phyloP scores from a whole-genome alignment of 2,329 filamentous ascomycete species.

The Alternaria hordeiaustralica region DNA sequence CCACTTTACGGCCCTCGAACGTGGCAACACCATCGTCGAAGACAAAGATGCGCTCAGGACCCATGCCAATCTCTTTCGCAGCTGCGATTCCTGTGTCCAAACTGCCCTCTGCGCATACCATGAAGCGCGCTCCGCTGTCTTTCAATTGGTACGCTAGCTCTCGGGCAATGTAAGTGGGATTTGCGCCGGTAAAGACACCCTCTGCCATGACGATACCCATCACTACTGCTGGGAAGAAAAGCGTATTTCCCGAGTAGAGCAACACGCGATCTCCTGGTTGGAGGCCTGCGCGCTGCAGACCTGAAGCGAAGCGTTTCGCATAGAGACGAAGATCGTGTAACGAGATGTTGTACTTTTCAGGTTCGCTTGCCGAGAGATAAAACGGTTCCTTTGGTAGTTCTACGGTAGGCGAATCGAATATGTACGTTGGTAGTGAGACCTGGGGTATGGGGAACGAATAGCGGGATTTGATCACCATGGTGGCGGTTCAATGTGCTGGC shows the following conservation, averaged over 20 bases:
- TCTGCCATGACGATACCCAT: constrained; percentile 79
- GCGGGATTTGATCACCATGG: constrained; percentile 61
- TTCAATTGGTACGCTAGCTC: constrained; percentile 78
- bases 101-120: constrained; percentile 68
- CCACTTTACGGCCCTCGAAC: constrained; percentile 51
- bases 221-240: constrained; percentile 75
- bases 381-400: constrained; percentile 54
- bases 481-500: not conserved
- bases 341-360: constrained; percentile 72
- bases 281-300: constrained; percentile 69
- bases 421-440: constrained; percentile 54
- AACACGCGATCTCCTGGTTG: constrained; percentile 71
- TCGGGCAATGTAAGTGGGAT: constrained; percentile 69
- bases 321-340: constrained; percentile 70
- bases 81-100: constrained; percentile 71
- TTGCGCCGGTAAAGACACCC: constrained; percentile 78
- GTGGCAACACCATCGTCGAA: constrained; percentile 64
- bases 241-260: constrained; percentile 74
- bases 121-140: constrained; percentile 71
- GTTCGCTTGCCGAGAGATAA: constrained; percentile 70
- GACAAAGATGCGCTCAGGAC: constrained; percentile 64
- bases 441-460: constrained; percentile 57
- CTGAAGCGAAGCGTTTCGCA: constrained; percentile 74
- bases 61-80: constrained; percentile 64
- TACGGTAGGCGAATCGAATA: constrained; percentile 59